Conservation (phyloP, 768 basidiomycete genomes). For the Cytidiella melzeri region DNA sequence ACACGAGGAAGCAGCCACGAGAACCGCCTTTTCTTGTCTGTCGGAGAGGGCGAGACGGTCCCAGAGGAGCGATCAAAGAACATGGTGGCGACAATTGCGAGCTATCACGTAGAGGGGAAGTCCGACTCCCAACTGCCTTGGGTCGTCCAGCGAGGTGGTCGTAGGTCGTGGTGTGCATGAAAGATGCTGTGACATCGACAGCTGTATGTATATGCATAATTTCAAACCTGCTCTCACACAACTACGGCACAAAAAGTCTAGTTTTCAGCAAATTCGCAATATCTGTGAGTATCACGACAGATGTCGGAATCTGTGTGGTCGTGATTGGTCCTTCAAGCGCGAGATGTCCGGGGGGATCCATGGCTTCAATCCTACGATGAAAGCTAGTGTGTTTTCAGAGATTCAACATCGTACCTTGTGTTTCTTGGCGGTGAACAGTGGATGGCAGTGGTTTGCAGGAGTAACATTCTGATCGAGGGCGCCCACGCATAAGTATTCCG, state of each 20-base stretch:
- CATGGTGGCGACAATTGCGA: neutral
- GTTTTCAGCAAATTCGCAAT: no score
- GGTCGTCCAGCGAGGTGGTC: neutral
- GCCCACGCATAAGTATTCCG: no score
- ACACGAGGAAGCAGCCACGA: neutral
- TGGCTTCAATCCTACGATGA: neutral
- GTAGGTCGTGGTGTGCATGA: neutral
- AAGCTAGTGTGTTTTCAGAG: no score
- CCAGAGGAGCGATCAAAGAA: neutral
- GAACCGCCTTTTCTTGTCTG: slow-evolving; percentile 3
- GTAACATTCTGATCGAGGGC: no score
- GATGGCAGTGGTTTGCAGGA: no score
- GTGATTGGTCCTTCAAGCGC: neutral
- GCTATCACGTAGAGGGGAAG: neutral
- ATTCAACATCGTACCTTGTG: no score
- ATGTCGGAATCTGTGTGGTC: slow-evolving; percentile 5
- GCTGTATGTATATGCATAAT: no score
- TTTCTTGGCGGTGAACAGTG: no score
- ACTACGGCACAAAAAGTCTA: no score
- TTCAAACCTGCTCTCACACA: no score
- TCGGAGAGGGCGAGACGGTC: neutral
- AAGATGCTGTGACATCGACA: no score
- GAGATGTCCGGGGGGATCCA: neutral
- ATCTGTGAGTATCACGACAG: neutral
- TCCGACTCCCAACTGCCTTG: neutral